phyloP scores from a whole-genome alignment of 2,329 filamentous ascomycete species.

The Sarocladium oryzae region DNA sequence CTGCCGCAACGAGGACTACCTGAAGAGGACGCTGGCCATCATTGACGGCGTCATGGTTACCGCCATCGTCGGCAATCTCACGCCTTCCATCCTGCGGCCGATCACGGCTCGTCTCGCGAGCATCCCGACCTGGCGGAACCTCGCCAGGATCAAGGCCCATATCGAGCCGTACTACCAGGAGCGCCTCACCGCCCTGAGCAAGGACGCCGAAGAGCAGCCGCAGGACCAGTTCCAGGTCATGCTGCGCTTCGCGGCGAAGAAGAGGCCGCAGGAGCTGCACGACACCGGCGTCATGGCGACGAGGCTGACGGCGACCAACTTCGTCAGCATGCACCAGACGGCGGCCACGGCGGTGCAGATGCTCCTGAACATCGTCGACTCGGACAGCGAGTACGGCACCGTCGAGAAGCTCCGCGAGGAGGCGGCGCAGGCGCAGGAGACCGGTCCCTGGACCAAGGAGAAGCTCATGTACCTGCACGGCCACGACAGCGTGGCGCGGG shows the following conservation, averaged over 20 bases:
- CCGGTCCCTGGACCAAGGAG: constrained; percentile 37
- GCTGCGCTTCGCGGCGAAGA: constrained; percentile 29
- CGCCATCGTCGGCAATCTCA: neutral
- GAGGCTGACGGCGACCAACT: constrained; percentile 27
- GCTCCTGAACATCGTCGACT: constrained; percentile 29
- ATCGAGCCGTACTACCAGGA: constrained; percentile 16
- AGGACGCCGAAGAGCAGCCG: constrained; percentile 18
- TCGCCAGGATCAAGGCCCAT: neutral
- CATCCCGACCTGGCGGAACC: neutral
- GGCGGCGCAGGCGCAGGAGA: constrained; percentile 15
- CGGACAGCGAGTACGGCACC: constrained; percentile 30
- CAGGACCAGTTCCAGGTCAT: constrained; percentile 36
- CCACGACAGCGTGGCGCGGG: constrained; percentile 35
- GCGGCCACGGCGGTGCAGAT: constrained; percentile 32
- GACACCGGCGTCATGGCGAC: constrained; percentile 22
- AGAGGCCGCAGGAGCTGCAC: constrained; percentile 30
- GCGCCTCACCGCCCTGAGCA: constrained; percentile 16
- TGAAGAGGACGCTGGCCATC: constrained; percentile 22
- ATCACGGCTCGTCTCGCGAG: neutral
- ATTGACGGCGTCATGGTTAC: constrained; percentile 25
- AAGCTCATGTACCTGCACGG: constrained; percentile 28
- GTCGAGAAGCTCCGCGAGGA: constrained; percentile 32
- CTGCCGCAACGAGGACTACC: constrained; percentile 25
- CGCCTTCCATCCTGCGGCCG: neutral
- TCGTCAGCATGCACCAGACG: constrained; percentile 34